Evolutionary conservation across 768 basidiomycete species (phyloP).

Genomic region (Termitomyces sp.): DNA sequence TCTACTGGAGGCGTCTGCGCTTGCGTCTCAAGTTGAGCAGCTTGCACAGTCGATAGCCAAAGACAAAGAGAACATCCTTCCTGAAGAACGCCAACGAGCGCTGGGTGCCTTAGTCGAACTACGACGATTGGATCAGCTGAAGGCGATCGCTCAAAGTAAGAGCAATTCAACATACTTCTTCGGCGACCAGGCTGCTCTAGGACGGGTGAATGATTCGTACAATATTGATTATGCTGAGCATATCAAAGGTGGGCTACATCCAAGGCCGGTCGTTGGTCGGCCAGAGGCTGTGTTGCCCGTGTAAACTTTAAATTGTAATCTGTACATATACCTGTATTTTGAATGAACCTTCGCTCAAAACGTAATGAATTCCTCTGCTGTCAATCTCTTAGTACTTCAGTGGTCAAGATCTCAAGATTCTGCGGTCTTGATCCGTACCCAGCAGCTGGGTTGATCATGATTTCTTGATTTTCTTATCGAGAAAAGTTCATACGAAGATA

Average conservation of each 20-base stretch:
- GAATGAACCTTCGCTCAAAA: neutral
- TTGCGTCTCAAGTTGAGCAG: slow-evolving; percentile 45
- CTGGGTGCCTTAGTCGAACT: slow-evolving; percentile 44
- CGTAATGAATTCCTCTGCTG: neutral
- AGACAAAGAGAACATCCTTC: slow-evolving; percentile 23
- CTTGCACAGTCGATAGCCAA: slow-evolving; percentile 39
- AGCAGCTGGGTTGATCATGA: too few relatives aligned
- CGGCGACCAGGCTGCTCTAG: slow-evolving; percentile 37
- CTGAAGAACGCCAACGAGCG: slow-evolving; percentile 35
- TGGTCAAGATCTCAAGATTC: too few relatives aligned
- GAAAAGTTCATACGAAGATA: too few relatives aligned
- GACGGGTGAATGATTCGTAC: slow-evolving; percentile 35
- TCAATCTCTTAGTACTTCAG: neutral
- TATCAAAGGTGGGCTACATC: slow-evolving; percentile 30
- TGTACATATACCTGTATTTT: too few relatives aligned
- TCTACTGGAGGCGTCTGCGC: slow-evolving; percentile 42
- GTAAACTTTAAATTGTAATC: neutral
- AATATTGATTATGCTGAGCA: slow-evolving; percentile 47
- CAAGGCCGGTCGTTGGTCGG: neutral
- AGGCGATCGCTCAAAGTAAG: slow-evolving; percentile 45
- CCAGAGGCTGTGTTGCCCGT: neutral
- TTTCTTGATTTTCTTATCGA: too few relatives aligned
- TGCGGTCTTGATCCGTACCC: too few relatives aligned
- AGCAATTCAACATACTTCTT: slow-evolving; percentile 60
- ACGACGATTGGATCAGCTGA: slow-evolving; percentile 47